Evolutionary conservation across 148 eudicot genomes (phyloP).

Genomic region (Cornus kousa): DNA sequence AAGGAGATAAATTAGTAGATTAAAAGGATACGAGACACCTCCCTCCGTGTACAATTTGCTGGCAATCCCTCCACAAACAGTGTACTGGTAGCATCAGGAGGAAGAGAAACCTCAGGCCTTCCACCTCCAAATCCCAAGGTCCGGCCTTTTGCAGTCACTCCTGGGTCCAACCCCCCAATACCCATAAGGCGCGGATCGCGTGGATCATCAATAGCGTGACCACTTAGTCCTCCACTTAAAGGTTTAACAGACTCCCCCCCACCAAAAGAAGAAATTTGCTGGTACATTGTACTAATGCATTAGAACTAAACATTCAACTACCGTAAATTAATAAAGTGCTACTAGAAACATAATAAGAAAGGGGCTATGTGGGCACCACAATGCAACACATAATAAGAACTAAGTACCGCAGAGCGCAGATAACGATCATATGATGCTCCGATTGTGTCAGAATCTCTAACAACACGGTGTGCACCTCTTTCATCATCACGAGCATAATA

Average conservation of each 20-base stretch:
- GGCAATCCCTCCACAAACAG: conserved; percentile 84
- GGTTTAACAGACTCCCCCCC: conserved; percentile 57
- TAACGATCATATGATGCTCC: conserved; percentile 74
- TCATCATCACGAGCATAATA: conserved; percentile 50
- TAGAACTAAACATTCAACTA: conserved; percentile 2
- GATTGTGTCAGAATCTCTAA: conserved; percentile 54
- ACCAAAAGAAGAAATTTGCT: conserved; percentile 54
- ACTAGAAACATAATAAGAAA: neutral
- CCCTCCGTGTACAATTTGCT: conserved; percentile 64
- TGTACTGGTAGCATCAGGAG: conserved; percentile 77
- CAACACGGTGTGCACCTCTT: conserved; percentile 33
- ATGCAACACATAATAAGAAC: conserved; percentile 1
- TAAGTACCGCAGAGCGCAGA: conserved; percentile 50
- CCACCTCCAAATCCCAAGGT: conserved; percentile 47
- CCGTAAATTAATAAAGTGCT: neutral
- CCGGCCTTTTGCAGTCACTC: conserved; percentile 40
- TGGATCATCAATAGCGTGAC: conserved; percentile 44
- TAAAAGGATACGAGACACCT: conserved; percentile 93
- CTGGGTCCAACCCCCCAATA: conserved; percentile 33
- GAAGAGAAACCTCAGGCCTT: conserved; percentile 60
- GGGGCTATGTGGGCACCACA: neutral
- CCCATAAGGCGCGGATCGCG: conserved; percentile 42
- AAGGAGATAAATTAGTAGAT: neutral
- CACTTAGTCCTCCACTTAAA: conserved; percentile 39
- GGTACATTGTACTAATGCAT: conserved; percentile 19